Percentiles rank a stretch among this genome's conserved stretches.
Conservation (phyloP, 2,329 filamentous ascomycete species). For the Ophiosphaerella korrae region DNA sequence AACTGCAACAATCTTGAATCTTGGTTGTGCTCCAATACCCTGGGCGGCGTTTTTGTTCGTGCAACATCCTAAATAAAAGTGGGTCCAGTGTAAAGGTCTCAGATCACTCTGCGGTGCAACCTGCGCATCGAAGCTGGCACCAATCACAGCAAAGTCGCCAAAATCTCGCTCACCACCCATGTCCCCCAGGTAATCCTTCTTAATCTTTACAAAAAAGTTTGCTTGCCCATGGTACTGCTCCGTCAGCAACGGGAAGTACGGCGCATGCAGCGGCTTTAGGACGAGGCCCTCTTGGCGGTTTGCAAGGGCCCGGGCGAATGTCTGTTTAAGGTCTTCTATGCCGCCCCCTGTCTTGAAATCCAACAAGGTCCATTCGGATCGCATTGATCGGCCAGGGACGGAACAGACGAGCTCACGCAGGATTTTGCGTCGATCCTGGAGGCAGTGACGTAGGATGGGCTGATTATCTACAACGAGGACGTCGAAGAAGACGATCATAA, state of each 20-base stretch:
- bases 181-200: conserved; percentile 82
- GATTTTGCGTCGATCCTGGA: conserved; percentile 65
- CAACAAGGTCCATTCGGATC: conserved; percentile 70
- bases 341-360: conserved; percentile 60
- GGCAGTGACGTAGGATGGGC: conserved; percentile 56
- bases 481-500: conserved; percentile 68
- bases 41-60: conserved; percentile 67
- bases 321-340: conserved; percentile 39
- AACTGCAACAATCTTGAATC: conserved; percentile 69
- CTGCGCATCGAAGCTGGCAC: conserved; percentile 71
- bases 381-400: conserved; percentile 66
- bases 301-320: conserved; percentile 70
- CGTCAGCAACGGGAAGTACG: conserved; percentile 66
- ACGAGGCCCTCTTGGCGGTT: conserved; percentile 77
- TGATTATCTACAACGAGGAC: conserved; percentile 63
- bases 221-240: conserved; percentile 29
- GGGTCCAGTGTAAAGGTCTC: conserved; percentile 70
- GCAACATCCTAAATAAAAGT: conserved; percentile 80
- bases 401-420: conserved; percentile 62
- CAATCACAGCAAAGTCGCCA: conserved; percentile 81
- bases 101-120: conserved; percentile 63
- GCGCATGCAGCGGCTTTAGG: conserved; percentile 74
- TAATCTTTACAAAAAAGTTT: conserved; percentile 75
- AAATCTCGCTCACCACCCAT: conserved; percentile 70
- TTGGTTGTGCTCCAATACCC: conserved; percentile 58